Evolutionary conservation across 1,139 yeast genomes (phyloP).

Genomic region (Eremothecium sinecaudum): DNA sequence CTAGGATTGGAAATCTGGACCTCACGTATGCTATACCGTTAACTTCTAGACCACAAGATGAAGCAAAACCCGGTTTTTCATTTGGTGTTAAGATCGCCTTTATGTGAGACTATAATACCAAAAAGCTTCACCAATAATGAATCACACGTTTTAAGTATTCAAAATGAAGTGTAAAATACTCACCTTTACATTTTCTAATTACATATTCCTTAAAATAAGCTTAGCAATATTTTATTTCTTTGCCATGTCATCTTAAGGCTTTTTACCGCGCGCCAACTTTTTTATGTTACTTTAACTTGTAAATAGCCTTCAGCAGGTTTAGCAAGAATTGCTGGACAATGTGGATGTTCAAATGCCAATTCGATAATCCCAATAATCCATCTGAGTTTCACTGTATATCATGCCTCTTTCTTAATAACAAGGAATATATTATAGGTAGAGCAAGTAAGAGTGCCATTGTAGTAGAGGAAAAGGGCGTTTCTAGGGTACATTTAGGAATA

Average conservation of each 20-base stretch:
- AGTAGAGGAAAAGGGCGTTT: slow-evolving; percentile 29
- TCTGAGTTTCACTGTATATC: slow-evolving; percentile 14
- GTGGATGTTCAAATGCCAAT: slow-evolving; percentile 25
- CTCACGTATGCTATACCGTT: slow-evolving; percentile 31
- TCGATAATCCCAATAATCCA: slow-evolving; percentile 13
- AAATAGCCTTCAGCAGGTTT: no score
- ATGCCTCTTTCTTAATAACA: slow-evolving; percentile 13
- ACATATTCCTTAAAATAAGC: no score
- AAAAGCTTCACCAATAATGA: no score
- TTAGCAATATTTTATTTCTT: no score
- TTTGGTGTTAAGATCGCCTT: slow-evolving; percentile 25
- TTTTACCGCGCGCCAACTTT: no score
- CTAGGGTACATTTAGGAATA: slow-evolving; percentile 24
- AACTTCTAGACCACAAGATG: slow-evolving; percentile 23
- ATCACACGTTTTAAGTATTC: no score
- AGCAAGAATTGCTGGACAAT: no score
- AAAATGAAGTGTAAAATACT: no score
- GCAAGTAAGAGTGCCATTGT: slow-evolving; percentile 26
- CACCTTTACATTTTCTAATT: no score
- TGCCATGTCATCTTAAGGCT: no score
- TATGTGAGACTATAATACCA: no score
- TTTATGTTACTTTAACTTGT: no score
- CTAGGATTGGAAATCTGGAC: slow-evolving; percentile 27
- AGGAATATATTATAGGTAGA: slow-evolving; percentile 22
- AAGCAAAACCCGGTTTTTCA: slow-evolving; percentile 29